Conservation (phyloP, 306 rosid genomes). For the Inga laurina region DNA sequence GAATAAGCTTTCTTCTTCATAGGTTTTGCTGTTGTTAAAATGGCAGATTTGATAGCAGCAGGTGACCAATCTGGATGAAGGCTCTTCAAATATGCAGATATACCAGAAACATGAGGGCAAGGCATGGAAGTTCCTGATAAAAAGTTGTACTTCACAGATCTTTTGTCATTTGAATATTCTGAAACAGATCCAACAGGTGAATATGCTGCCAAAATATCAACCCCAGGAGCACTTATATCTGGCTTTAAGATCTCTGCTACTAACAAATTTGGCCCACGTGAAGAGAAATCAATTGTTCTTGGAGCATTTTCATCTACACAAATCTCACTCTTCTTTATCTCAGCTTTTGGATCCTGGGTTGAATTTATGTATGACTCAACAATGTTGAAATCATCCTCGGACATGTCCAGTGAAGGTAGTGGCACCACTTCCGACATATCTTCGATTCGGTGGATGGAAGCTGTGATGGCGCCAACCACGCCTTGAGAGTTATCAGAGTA, state of each 20-base stretch:
- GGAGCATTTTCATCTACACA: conserved; percentile 21
- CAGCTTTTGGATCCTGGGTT: neutral
- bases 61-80: conserved; percentile 39
- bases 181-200: conserved; percentile 27
- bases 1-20: conserved; percentile 1
- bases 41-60: conserved; percentile 17
- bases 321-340: conserved; percentile 4
- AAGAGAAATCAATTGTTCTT: conserved; percentile 23
- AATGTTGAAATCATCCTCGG: neutral
- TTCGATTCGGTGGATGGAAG: neutral
- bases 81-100: conserved; percentile 32
- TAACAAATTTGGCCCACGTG: conserved; percentile 36
- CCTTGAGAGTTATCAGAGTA: conserved; percentile 2
- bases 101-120: conserved; percentile 42
- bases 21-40: conserved; percentile 35
- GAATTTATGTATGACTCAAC: neutral
- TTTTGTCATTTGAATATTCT: neutral
- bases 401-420: neutral
- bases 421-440: neutral
- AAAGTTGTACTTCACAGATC: conserved; percentile 27
- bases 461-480: conserved; percentile 18
- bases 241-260: conserved; percentile 39
- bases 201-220: conserved; percentile 37
- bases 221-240: conserved; percentile 44
- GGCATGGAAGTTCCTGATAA: conserved; percentile 41